Conservation (phyloP, 331 rosid species). For the Malus hybrid region DNA sequence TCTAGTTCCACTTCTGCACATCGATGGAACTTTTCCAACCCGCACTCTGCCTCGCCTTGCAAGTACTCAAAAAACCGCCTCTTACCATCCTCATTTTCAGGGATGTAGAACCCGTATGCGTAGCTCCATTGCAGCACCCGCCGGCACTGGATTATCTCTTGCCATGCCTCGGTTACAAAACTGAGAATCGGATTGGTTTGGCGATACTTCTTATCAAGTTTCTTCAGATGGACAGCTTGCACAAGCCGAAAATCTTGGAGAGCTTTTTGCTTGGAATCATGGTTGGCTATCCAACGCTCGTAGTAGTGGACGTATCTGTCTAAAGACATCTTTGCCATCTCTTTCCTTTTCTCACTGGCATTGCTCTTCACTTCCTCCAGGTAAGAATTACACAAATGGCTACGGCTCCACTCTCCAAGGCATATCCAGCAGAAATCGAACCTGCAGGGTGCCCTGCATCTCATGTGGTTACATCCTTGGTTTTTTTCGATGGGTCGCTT, state of each 20-base stretch:
- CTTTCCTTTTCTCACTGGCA: constrained; percentile 46
- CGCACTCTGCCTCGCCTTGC: constrained; percentile 77
- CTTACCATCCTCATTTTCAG: constrained; percentile 54
- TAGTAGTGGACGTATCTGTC: constrained; percentile 65
- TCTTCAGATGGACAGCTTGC: constrained; percentile 49
- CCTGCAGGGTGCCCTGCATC: constrained; percentile 21
- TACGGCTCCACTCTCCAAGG: neutral
- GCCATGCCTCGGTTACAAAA: constrained; percentile 70
- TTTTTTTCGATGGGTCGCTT: constrained; percentile 28
- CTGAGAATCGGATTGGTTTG: constrained; percentile 51
- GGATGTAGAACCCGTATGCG: constrained; percentile 73
- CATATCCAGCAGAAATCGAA: constrained; percentile 40
- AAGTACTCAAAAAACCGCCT: constrained; percentile 72
- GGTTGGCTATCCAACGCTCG: constrained; percentile 81
- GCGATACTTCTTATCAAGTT: constrained; percentile 47
- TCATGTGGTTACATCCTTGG: constrained; percentile 26
- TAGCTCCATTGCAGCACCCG: constrained; percentile 81
- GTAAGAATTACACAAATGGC: neutral
- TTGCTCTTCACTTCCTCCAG: neutral
- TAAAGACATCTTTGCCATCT: constrained; percentile 50
- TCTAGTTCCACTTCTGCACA: constrained; percentile 58
- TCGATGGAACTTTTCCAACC: constrained; percentile 61
- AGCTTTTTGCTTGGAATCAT: constrained; percentile 63
- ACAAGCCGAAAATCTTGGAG: constrained; percentile 46
- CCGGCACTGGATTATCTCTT: constrained; percentile 75